Evolutionary conservation across 495 filamentous ascomycete genomes (phyloP).

Genomic region (Physcia stellaris): DNA sequence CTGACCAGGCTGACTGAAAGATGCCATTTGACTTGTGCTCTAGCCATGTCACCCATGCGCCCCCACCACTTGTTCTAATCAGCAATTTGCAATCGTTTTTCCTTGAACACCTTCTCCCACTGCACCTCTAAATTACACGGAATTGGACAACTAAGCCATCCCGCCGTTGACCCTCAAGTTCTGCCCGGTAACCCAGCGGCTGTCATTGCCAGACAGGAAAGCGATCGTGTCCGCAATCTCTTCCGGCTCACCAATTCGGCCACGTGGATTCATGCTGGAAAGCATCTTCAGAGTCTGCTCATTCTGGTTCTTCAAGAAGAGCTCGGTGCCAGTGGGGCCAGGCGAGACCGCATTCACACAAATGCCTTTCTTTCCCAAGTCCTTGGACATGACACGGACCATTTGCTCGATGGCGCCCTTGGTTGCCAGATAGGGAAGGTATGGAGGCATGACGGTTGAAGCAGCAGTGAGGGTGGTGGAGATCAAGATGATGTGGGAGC

Average conservation of each 20-base stretch:
- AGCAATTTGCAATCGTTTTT: too few relatives aligned
- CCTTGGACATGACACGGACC: slow-evolving; percentile 47
- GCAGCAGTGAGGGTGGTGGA: slow-evolving; percentile 36
- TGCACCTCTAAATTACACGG: too few relatives aligned
- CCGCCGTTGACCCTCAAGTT: slow-evolving; percentile 20
- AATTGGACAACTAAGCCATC: too few relatives aligned
- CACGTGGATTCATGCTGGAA: slow-evolving; percentile 36
- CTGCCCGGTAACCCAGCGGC: slow-evolving; percentile 55
- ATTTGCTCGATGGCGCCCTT: slow-evolving; percentile 66
- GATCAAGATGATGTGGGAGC: slow-evolving; percentile 46
- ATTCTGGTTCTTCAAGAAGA: slow-evolving; percentile 48
- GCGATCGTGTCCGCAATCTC: slow-evolving; percentile 46
- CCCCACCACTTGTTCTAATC: too few relatives aligned
- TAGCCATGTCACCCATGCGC: too few relatives aligned
- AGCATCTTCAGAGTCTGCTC: slow-evolving; percentile 43
- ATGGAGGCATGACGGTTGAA: slow-evolving; percentile 37
- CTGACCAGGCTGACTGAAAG: too few relatives aligned
- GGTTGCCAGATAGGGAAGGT: slow-evolving; percentile 46
- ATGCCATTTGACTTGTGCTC: too few relatives aligned
- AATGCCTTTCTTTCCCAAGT: slow-evolving; percentile 46
- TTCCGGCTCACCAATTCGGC: slow-evolving; percentile 42
- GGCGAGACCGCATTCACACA: slow-evolving; percentile 52
- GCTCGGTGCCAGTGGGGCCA: slow-evolving; percentile 50
- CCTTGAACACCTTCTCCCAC: too few relatives aligned
- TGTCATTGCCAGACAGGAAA: slow-evolving; percentile 37